phyloP scores from a whole-genome alignment of 345 rosid genomes.

The Salix dunnii region DNA sequence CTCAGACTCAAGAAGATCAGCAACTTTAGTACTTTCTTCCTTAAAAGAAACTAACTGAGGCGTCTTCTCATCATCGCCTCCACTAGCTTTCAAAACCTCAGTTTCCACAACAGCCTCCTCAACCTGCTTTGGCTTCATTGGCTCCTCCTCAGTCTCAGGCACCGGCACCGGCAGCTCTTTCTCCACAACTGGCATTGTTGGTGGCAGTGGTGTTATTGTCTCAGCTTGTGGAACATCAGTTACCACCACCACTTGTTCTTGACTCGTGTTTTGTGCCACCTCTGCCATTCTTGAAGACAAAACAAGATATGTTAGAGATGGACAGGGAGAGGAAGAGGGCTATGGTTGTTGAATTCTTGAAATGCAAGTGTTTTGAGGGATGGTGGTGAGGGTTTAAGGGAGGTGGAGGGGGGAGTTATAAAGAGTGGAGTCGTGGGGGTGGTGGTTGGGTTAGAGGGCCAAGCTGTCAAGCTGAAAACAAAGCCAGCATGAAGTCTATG shows the following conservation, averaged over 20 bases:
- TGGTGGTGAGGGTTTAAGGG: not conserved
- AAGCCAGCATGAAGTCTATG: not conserved
- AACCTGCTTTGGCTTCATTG: not conserved
- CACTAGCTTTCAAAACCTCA: conserved; percentile 1
- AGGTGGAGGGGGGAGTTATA: not conserved
- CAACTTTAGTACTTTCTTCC: conserved; percentile 29
- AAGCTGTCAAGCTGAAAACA: not conserved
- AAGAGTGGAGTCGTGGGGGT: not conserved
- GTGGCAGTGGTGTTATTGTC: not conserved
- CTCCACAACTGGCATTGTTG: conserved; percentile 2
- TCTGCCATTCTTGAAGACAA: conserved; percentile 14
- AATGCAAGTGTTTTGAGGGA: not conserved
- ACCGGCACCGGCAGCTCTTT: conserved; percentile 9
- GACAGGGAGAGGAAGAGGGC: not conserved
- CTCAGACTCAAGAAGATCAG: conserved; percentile 28
- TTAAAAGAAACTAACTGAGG: conserved; percentile 14
- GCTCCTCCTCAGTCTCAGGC: conserved; percentile 15
- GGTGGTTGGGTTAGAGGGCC: not conserved
- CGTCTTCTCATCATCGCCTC: conserved; percentile 13
- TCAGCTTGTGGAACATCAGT: conserved; percentile 12
- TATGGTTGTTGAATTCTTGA: not conserved
- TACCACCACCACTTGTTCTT: conserved; percentile 3
- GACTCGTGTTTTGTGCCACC: conserved; percentile 1
- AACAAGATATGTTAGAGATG: not conserved
- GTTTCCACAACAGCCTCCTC: conserved; percentile 9